Conservation (phyloP, 495 filamentous ascomycete species). For the Letharia columbiana region DNA sequence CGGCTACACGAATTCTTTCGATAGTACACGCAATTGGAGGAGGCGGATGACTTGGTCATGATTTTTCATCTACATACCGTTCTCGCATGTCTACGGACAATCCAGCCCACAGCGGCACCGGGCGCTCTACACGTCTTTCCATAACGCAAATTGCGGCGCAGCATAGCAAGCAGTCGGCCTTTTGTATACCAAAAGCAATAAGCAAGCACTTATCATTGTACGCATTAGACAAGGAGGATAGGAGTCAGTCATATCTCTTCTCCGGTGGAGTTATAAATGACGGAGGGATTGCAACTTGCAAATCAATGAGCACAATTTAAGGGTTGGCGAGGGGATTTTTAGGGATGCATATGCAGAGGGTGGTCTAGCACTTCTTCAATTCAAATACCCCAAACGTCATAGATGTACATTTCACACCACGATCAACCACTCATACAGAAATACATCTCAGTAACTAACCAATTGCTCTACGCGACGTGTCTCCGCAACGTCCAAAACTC, state of each 20-base stretch:
- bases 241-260: neutral
- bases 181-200: slow-evolving; percentile 18
- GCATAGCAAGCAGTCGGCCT: slow-evolving; percentile 14
- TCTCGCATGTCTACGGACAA: slow-evolving; percentile 4
- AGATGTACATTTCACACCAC: neutral
- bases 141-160: neutral
- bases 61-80: slow-evolving; percentile 7
- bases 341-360: neutral
- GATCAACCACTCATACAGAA: neutral
- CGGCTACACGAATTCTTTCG: slow-evolving; percentile 80
- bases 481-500: neutral
- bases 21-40: slow-evolving; percentile 62
- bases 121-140: slow-evolving; percentile 1
- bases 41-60: slow-evolving; percentile 44
- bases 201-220: slow-evolving; percentile 10
- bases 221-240: slow-evolving; percentile 4
- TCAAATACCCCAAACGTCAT: slow-evolving; percentile 1
- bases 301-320: neutral
- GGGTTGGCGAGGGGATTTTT: too few relatives aligned
- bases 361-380: neutral
- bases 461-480: neutral
- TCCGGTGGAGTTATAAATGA: slow-evolving; percentile 3
- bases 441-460: neutral
- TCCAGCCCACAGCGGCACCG: neutral
- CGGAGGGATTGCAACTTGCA: neutral